phyloP scores from a whole-genome alignment of 2,329 filamentous ascomycete species.

The Ophiocordyceps camponoti-rufipedis region DNA sequence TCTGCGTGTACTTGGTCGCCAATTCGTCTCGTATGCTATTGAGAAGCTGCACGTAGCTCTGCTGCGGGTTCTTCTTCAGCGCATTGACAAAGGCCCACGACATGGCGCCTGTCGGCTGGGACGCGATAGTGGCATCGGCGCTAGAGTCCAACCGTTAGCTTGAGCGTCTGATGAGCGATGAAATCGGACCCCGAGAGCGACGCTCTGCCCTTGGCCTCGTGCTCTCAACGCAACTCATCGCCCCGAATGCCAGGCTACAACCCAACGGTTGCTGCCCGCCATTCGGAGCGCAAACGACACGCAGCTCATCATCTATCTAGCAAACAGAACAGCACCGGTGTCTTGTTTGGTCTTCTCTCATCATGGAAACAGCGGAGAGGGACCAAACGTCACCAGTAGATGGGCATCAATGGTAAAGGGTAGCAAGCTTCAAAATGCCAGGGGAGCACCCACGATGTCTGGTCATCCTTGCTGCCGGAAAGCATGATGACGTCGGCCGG shows the following conservation, averaged over 20 bases:
- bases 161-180: too few relatives aligned
- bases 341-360: not conserved
- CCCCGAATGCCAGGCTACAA: conserved; percentile 23
- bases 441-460: conserved; percentile 61
- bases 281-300: conserved; percentile 20
- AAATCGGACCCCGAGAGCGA: not conserved
- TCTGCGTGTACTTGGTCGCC: conserved; percentile 73
- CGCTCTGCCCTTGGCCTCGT: not conserved
- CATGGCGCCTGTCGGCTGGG: conserved; percentile 92
- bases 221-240: conserved; percentile 25
- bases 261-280: conserved; percentile 14
- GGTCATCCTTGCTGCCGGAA: conserved; percentile 89
- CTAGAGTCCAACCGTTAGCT: conserved; percentile 22
- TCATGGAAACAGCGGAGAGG: not conserved
- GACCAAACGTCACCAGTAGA: not conserved
- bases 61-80: conserved; percentile 90
- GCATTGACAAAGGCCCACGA: conserved; percentile 91
- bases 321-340: not conserved
- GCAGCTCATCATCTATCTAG: not conserved
- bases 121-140: conserved; percentile 78
- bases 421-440: conserved; percentile 4
- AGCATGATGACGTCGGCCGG: conserved; percentile 95
- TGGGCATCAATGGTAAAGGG: not conserved
- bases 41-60: conserved; percentile 91
- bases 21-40: conserved; percentile 94